phyloP scores from a whole-genome alignment of 1,284 basidiomycete genomes.

The Laetiporus sulphureus region DNA sequence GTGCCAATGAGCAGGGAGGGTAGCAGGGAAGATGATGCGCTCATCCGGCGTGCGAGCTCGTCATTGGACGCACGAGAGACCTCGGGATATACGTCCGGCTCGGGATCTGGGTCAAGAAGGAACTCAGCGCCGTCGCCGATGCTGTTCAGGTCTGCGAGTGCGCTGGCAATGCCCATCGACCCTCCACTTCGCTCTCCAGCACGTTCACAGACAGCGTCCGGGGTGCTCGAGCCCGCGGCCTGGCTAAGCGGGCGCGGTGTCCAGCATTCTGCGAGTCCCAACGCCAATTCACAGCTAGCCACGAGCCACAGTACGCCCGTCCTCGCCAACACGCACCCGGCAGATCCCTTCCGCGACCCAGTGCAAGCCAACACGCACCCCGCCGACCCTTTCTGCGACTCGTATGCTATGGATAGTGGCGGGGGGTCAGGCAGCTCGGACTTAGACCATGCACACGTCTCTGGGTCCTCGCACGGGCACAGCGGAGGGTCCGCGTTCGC shows the following conservation, averaged over 20 bases:
- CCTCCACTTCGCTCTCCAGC: too few relatives aligned
- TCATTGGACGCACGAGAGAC: too few relatives aligned
- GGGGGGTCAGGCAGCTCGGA: neutral
- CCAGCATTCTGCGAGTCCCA: slow-evolving; percentile 4
- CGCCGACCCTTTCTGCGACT: neutral
- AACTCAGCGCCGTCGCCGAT: too few relatives aligned
- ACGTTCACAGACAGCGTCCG: too few relatives aligned
- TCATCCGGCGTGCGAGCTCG: too few relatives aligned
- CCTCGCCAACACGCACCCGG: neutral
- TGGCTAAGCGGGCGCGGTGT: slow-evolving; percentile 19
- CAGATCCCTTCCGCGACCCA: slow-evolving; percentile 1
- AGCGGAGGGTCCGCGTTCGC: neutral
- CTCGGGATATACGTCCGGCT: too few relatives aligned
- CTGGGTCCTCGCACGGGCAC: slow-evolving; percentile 11
- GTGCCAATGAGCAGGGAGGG: too few relatives aligned
- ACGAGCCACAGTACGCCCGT: neutral
- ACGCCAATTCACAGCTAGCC: too few relatives aligned
- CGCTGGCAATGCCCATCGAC: too few relatives aligned
- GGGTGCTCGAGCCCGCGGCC: slow-evolving; percentile 18
- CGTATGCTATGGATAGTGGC: neutral
- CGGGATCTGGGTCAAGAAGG: too few relatives aligned
- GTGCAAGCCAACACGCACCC: neutral
- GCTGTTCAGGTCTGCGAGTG: too few relatives aligned
- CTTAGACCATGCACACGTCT: neutral
- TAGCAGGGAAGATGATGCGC: too few relatives aligned